phyloP scores from a whole-genome alignment of 2,329 filamentous ascomycete genomes.

The Stagonosporopsis chrysanthemi region DNA sequence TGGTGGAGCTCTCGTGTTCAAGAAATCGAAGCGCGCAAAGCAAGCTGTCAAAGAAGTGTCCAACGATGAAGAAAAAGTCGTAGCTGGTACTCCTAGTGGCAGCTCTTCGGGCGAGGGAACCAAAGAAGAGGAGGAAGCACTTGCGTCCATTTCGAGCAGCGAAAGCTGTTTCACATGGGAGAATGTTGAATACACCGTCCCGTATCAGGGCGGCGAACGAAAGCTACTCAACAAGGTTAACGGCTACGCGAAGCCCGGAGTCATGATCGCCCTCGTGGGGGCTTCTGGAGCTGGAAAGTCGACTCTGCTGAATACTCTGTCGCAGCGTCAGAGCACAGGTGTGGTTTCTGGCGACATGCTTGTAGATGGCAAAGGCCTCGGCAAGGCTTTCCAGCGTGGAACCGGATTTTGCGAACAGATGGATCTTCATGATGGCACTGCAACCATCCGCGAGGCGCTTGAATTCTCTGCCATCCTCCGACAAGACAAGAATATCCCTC shows the following conservation, averaged over 20 bases:
- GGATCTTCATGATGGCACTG: slow-evolving; percentile 73
- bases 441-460: slow-evolving; percentile 72
- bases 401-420: slow-evolving; percentile 77
- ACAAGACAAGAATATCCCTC: slow-evolving; percentile 63
- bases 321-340: slow-evolving; percentile 73
- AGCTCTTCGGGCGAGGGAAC: slow-evolving; percentile 32
- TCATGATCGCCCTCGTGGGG: slow-evolving; percentile 83
- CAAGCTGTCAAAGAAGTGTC: slow-evolving; percentile 57
- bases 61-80: slow-evolving; percentile 66
- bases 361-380: slow-evolving; percentile 71
- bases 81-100: slow-evolving; percentile 34
- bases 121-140: slow-evolving; percentile 39
- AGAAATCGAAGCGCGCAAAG: slow-evolving; percentile 69
- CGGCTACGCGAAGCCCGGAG: slow-evolving; percentile 80
- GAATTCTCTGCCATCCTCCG: slow-evolving; percentile 73
- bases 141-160: slow-evolving; percentile 48
- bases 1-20: slow-evolving; percentile 75
- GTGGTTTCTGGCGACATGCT: slow-evolving; percentile 73
- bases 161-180: slow-evolving; percentile 51
- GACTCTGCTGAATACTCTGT: slow-evolving; percentile 78
- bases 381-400: slow-evolving; percentile 67
- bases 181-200: slow-evolving; percentile 71
- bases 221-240: slow-evolving; percentile 73
- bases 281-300: slow-evolving; percentile 85
- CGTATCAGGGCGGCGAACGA: slow-evolving; percentile 68